A percentile compares a stretch with the other conserved stretches of the same genome.
Evolutionary conservation across 441 rosid species (phyloP).

Genomic region (Aleurites moluccanus): DNA sequence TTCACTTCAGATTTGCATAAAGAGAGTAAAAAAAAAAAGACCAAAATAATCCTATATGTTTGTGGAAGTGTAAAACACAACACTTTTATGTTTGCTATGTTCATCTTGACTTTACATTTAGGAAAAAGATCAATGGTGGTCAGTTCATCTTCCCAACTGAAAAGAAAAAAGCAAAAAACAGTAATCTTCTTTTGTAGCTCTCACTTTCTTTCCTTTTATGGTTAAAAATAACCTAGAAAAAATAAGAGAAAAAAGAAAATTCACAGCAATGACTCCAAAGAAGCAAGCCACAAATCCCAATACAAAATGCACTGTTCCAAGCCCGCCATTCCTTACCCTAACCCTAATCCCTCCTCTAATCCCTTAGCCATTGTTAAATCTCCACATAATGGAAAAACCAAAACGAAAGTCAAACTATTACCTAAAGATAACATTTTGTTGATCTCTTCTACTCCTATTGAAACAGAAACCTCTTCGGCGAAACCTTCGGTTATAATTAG

Average conservation of each 20-base stretch:
- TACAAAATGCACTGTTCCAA: slow-evolving; percentile 5
- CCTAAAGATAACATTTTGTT: background rate
- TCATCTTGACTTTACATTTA: no score
- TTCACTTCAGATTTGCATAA: no score
- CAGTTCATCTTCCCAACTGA: no score
- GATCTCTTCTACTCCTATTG: background rate
- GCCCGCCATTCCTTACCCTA: background rate
- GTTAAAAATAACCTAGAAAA: background rate
- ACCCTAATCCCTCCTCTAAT: background rate
- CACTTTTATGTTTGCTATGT: no score
- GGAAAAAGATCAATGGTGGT: no score
- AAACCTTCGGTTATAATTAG: background rate
- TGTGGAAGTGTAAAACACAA: no score
- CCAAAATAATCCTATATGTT: no score
- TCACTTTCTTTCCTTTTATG: background rate
- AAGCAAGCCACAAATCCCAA: slow-evolving; percentile 17
- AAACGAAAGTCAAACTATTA: background rate
- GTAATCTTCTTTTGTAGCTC: background rate
- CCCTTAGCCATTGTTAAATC: slow-evolving; percentile 4
- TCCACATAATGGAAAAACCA: background rate
- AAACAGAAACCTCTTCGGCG: background rate
- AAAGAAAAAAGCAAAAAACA: background rate
- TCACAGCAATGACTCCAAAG: slow-evolving; percentile 19
- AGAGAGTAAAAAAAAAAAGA: no score
- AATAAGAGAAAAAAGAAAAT: no score